Evolutionary conservation across 371 early-diverging fungal genomes (phyloP), one percentile per base, ranked within the genome.

Genomic region (Capniomyces stellatus): DNA sequence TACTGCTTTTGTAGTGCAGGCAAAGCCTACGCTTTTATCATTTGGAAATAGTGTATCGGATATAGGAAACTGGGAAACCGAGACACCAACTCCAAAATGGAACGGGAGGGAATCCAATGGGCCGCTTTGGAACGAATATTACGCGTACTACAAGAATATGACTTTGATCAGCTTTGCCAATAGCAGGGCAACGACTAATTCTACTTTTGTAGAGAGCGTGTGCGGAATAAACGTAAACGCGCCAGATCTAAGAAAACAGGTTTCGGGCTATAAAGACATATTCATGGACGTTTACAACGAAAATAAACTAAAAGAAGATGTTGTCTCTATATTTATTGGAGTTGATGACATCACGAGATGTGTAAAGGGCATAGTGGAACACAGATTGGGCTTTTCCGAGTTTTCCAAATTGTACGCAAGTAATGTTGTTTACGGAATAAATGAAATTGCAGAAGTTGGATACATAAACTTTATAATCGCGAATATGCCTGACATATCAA

Each of bases 51-150:
- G 24, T 3, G 15, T 48, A 48, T 48, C 48, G 3, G 27, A 25
- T 25, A 48, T 48, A 10, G 48, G 48, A 48, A 54, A 54, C 30
- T n/a, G n/a, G n/a, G n/a, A n/a, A n/a, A n/a, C n/a, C n/a, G n/a
- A n/a, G n/a, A n/a, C n/a, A n/a, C n/a, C n/a, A n/a, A n/a, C n/a
- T n/a, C n/a, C n/a, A n/a, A n/a, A n/a, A n/a, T n/a, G n/a, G n/a
- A n/a, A n/a, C n/a, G n/a, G 59, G 30, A 40, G 55, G 0, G 54
- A 48, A 23, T 47, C 49, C 13, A 59, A 43, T 43, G 59, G 59
- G 1, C 54, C 54, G 18, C 27, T 59, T 35, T 59, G 59, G 59
- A 59, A 59, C 35, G 59, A 59, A 43, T 59, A 52, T 48, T 43
- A 49, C 3, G 30, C 46, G 25, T 35, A 58, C 23, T 39, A 35